Evolutionary conservation across 208 protist species (phyloP).

Genomic region (Lotmaria passim): DNA sequence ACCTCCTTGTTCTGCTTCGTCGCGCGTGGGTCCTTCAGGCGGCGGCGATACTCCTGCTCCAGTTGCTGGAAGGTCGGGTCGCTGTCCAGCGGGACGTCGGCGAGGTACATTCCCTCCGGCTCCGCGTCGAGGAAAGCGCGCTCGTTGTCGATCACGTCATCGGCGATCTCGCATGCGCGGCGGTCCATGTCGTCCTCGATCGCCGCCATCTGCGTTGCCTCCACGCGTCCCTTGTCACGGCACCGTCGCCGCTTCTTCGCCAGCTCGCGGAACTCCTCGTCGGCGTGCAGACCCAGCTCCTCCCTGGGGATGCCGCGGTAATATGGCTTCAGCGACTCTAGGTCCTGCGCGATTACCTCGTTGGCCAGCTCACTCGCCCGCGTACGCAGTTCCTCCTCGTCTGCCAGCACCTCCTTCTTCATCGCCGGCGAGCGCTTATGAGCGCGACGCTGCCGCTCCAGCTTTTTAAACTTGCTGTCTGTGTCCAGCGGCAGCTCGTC

Average conservation of each 20-base stretch:
- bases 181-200: conserved; percentile 82
- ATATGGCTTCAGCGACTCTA: conserved; percentile 48
- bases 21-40: conserved; percentile 52
- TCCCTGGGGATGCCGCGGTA: conserved; percentile 77
- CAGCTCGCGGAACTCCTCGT: conserved; percentile 68
- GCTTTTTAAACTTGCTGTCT: conserved; percentile 62
- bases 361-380: conserved; percentile 63
- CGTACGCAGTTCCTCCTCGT: conserved; percentile 54
- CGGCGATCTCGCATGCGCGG: conserved; percentile 75
- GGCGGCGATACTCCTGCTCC: conserved; percentile 77
- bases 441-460: conserved; percentile 58
- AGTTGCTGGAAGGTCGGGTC: conserved; percentile 71
- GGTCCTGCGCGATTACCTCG: conserved; percentile 64
- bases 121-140: conserved; percentile 78
- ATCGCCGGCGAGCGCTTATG: conserved; percentile 47
- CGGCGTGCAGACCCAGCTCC: conserved; percentile 72
- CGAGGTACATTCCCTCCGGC: conserved; percentile 84
- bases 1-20: conserved; percentile 70
- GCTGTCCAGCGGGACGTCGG: conserved; percentile 81
- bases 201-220: conserved; percentile 55
- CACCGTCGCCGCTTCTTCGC: conserved; percentile 42
- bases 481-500: conserved; percentile 68
- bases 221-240: conserved; percentile 39
- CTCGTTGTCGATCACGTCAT: conserved; percentile 76
- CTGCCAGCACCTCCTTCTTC: conserved; percentile 46